Percentiles rank a stretch among this genome's conserved stretches.
Evolutionary conservation across 495 filamentous ascomycete genomes (phyloP).

Genomic region (Rostrohypoxylon terebratum): DNA sequence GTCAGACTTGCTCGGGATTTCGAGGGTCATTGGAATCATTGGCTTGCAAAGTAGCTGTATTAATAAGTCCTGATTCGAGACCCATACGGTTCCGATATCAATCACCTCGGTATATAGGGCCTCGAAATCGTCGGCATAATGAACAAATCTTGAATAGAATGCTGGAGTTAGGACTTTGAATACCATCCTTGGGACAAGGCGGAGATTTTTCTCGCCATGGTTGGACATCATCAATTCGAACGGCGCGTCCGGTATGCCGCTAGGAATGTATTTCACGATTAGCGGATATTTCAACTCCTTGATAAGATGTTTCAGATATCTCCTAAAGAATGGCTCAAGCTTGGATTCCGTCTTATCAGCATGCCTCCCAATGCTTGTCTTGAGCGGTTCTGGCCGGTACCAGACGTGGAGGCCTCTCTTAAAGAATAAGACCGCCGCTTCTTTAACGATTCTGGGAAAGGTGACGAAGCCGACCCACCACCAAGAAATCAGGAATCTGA

Average conservation of each 20-base stretch:
- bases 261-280: conserved; percentile 63
- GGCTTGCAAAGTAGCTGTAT: conserved; percentile 55
- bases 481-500: conserved; percentile 65
- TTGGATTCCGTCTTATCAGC: conserved; percentile 58
- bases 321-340: conserved; percentile 64
- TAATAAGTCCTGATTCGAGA: conserved; percentile 61
- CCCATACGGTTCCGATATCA: conserved; percentile 63
- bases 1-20: conserved; percentile 46
- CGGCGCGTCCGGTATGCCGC: conserved; percentile 53
- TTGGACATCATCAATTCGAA: conserved; percentile 55
- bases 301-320: conserved; percentile 63
- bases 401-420: conserved; percentile 65
- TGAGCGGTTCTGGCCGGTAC: conserved; percentile 67
- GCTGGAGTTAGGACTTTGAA: conserved; percentile 67
- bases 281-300: conserved; percentile 53
- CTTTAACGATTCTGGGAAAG: conserved; percentile 68
- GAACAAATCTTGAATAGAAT: conserved; percentile 70
- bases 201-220: conserved; percentile 16
- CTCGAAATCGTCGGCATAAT: conserved; percentile 63
- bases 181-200: conserved; percentile 51
- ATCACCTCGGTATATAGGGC: conserved; percentile 63
- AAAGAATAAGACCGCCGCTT: conserved; percentile 68
- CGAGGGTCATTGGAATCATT: conserved; percentile 38
- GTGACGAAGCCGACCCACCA: conserved; percentile 73
- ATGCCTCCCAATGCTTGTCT: conserved; percentile 61